A percentile compares a stretch with the other conserved stretches of the same genome.
Conservation (phyloP, 352 stramenopile species). For the Globisporangium nunn region DNA sequence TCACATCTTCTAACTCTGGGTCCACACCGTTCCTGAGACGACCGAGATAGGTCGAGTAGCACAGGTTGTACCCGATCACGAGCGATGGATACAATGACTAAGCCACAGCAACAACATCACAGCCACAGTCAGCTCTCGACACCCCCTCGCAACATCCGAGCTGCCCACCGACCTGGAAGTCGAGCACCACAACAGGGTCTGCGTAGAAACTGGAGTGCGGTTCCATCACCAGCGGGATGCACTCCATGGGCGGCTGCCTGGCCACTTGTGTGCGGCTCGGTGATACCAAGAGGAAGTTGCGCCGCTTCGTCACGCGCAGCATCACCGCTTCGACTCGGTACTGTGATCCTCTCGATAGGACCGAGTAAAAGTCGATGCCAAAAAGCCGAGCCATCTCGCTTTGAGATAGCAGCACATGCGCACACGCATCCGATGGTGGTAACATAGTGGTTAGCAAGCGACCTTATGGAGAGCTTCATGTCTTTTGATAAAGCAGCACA, state of each 20-base stretch:
- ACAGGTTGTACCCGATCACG: constrained; percentile 99
- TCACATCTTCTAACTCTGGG: constrained; percentile 46
- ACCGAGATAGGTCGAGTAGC: constrained; percentile 95
- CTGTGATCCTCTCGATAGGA: constrained; percentile 89
- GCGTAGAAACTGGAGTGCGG: constrained; percentile 94
- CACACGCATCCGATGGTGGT: background rate
- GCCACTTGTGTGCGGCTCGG: constrained; percentile 80
- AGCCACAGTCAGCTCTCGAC: background rate
- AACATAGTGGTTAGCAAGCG: background rate
- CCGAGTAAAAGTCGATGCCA: constrained; percentile 93
- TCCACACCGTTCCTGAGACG: constrained; percentile 82
- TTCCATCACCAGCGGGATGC: constrained; percentile 93
- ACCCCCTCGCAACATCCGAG: background rate
- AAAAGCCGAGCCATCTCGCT: constrained; percentile 91
- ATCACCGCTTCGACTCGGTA: constrained; percentile 92
- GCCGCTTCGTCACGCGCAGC: constrained; percentile 85
- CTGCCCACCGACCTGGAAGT: constrained; percentile 87
- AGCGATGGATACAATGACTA: constrained; percentile 99
- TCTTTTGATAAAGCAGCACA: constrained; percentile 6
- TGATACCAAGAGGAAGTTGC: constrained; percentile 83
- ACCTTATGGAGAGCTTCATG: background rate
- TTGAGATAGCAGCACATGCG: background rate
- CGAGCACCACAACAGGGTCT: constrained; percentile 97
- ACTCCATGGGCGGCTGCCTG: constrained; percentile 87
- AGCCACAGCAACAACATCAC: background rate